Percentiles rank a stretch among this genome's conserved stretches.
Conservation (phyloP, 2,329 filamentous ascomycete species). For the Coniochaeta ligniaria region DNA sequence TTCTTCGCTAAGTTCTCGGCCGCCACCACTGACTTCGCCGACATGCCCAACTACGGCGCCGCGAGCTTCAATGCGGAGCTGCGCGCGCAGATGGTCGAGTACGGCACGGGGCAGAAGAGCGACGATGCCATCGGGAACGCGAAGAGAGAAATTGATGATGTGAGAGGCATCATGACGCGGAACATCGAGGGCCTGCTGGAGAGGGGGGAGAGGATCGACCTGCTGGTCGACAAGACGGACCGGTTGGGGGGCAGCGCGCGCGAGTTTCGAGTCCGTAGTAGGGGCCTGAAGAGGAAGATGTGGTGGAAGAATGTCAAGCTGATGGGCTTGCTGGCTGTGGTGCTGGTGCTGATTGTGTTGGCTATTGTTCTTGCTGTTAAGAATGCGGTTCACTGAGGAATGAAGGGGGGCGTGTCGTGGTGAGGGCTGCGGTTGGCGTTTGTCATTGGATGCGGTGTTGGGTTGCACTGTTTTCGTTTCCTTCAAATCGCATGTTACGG, state of each 20-base stretch:
- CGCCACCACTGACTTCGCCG: conserved; percentile 61
- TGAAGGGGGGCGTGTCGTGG: background rate
- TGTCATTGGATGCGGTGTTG: background rate
- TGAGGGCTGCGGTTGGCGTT: background rate
- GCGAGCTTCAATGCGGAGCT: conserved; percentile 79
- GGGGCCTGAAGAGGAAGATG: conserved; percentile 85
- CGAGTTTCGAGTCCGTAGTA: conserved; percentile 83
- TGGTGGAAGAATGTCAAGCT: conserved; percentile 99
- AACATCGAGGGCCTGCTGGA: conserved; percentile 89
- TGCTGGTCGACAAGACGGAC: conserved; percentile 95
- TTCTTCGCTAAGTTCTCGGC: conserved; percentile 69
- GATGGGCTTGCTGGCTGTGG: conserved; percentile 71
- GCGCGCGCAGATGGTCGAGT: conserved; percentile 72
- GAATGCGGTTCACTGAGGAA: conserved; percentile 18
- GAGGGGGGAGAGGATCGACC: conserved; percentile 85
- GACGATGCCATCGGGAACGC: conserved; percentile 79
- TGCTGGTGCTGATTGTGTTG: conserved; percentile 52
- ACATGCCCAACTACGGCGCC: conserved; percentile 82
- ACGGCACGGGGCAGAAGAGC: conserved; percentile 64
- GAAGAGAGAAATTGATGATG: conserved; percentile 85
- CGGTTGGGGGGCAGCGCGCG: conserved; percentile 78
- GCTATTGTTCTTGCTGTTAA: conserved; percentile 48
- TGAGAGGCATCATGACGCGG: conserved; percentile 87
- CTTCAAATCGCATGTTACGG: background rate
- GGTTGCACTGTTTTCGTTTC: background rate